Conservation (phyloP, 2,329 filamentous ascomycete genomes). For the Pezicula rhizophila region DNA sequence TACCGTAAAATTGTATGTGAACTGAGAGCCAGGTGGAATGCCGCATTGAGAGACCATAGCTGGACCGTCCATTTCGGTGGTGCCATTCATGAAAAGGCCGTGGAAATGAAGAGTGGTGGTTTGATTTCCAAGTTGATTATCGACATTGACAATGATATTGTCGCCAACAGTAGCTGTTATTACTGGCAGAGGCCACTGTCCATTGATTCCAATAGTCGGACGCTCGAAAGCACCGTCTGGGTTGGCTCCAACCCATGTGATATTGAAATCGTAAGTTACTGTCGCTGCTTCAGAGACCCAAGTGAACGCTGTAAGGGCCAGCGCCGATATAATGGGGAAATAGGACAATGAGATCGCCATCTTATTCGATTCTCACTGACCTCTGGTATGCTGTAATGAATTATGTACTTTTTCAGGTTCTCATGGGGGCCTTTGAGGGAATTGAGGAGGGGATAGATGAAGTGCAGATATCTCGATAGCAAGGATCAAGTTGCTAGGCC, state of each 20-base stretch:
- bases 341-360: constrained; percentile 40
- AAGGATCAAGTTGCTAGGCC: no score
- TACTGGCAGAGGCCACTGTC: constrained; percentile 65
- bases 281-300: constrained; percentile 36
- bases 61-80: constrained; percentile 64
- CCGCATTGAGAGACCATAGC: constrained; percentile 57
- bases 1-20: constrained; percentile 64
- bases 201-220: constrained; percentile 72
- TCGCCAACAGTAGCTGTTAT: constrained; percentile 61
- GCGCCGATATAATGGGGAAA: constrained; percentile 30
- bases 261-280: constrained; percentile 58
- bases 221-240: constrained; percentile 62
- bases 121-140: constrained; percentile 43
- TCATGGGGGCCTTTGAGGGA: constrained; percentile 6
- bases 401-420: constrained; percentile 5
- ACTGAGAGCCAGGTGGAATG: constrained; percentile 53
- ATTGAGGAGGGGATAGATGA: no score
- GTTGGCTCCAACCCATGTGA: constrained; percentile 66
- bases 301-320: constrained; percentile 20
- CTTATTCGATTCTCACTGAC: constrained; percentile 3
- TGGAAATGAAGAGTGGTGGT: constrained; percentile 63
- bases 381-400: not conserved
- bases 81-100: constrained; percentile 61
- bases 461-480: no score
- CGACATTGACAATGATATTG: constrained; percentile 34